Conservation (phyloP, 1,284 basidiomycete genomes). For the Papiliotrema laurentii region DNA sequence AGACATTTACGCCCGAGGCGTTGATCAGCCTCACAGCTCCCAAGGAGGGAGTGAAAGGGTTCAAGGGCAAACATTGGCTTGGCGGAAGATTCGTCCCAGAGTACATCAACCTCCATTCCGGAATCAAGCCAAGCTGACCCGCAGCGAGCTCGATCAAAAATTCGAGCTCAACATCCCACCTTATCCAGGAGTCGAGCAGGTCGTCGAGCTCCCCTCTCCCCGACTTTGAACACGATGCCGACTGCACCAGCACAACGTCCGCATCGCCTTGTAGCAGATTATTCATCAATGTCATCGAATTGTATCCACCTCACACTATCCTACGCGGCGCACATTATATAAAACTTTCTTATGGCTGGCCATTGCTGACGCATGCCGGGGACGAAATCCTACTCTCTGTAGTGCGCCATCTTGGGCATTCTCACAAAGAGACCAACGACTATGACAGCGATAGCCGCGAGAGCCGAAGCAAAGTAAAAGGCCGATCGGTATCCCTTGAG, state of each 20-base stretch:
- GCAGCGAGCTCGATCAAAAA: slow-evolving; percentile 64
- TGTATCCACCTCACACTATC: no score
- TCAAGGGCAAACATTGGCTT: slow-evolving; percentile 79
- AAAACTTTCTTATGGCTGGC: no score
- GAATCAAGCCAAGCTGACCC: neutral
- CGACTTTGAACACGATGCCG: no score
- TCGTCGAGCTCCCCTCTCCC: slow-evolving; percentile 59
- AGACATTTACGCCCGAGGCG: slow-evolving; percentile 65
- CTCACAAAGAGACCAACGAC: slow-evolving; percentile 20
- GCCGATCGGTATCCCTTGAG: slow-evolving; percentile 18
- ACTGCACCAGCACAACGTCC: no score
- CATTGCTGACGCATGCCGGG: no score
- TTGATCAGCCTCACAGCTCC: slow-evolving; percentile 90
- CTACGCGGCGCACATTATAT: no score
- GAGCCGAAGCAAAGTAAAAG: slow-evolving; percentile 10
- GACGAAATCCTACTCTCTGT: no score
- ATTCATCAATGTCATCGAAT: no score
- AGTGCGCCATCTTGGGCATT: slow-evolving; percentile 11
- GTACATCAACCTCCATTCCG: slow-evolving; percentile 46
- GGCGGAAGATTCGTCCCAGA: slow-evolving; percentile 87
- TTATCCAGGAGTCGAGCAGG: slow-evolving; percentile 71
- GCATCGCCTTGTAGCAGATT: no score
- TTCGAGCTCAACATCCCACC: slow-evolving; percentile 69
- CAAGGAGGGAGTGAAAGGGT: slow-evolving; percentile 75
- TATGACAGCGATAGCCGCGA: slow-evolving; percentile 11